Percentiles rank a stretch among this genome's conserved stretches.
phyloP scores from a whole-genome alignment of 148 eudicot species.

The Rhododendron ferrugineum region DNA sequence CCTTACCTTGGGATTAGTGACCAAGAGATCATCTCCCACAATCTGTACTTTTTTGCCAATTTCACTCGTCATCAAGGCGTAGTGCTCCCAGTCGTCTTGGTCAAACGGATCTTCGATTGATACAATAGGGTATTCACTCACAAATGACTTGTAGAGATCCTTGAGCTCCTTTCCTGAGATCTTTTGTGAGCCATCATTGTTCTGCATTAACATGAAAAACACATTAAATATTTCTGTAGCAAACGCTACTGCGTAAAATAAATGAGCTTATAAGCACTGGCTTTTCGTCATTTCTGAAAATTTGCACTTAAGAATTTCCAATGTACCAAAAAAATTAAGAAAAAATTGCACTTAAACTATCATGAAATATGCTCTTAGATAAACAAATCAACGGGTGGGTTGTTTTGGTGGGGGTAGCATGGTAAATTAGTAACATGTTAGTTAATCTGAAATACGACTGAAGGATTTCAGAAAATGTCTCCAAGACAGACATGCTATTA shows the following conservation, averaged over 20 bases:
- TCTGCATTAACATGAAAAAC: slow-evolving; percentile 34
- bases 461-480: neutral
- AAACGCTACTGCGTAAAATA: neutral
- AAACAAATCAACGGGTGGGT: neutral
- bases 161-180: slow-evolving; percentile 83
- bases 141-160: slow-evolving; percentile 93
- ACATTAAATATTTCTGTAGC: neutral
- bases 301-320: neutral
- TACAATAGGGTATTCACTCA: slow-evolving; percentile 74
- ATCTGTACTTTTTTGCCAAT: slow-evolving; percentile 73
- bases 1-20: slow-evolving; percentile 93
- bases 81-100: slow-evolving; percentile 98
- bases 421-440: neutral
- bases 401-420: neutral
- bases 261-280: neutral
- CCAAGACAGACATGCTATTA: neutral
- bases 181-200: slow-evolving; percentile 77
- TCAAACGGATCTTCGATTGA: slow-evolving; percentile 98
- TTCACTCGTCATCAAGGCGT: slow-evolving; percentile 71
- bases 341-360: neutral
- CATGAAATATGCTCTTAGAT: neutral
- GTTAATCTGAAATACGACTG: neutral
- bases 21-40: slow-evolving; percentile 97
- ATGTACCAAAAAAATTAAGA: too few relatives aligned
- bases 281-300: neutral